Evolutionary conservation across 2,329 filamentous ascomycete genomes (phyloP).

Genomic region (Hypoxylon sp.): DNA sequence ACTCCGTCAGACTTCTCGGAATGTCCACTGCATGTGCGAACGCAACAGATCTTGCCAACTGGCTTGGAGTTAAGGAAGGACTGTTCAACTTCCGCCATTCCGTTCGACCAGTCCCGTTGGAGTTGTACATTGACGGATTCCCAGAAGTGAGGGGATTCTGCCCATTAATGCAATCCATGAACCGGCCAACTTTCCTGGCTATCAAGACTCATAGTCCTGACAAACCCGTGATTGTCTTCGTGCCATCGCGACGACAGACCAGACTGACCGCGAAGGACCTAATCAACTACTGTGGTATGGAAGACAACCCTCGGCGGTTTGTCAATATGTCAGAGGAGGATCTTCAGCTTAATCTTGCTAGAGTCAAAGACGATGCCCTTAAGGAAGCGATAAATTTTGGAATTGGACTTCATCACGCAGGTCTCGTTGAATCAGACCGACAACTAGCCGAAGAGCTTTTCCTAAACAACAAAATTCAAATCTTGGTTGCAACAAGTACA

Average conservation of each 20-base stretch:
- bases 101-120: slow-evolving; percentile 93
- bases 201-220: slow-evolving; percentile 97
- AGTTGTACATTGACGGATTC: slow-evolving; percentile 98
- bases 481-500: slow-evolving; percentile 94
- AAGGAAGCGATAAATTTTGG: slow-evolving; percentile 97
- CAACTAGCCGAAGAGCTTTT: slow-evolving; percentile 95
- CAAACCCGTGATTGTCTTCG: slow-evolving; percentile 98
- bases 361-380: slow-evolving; percentile 93
- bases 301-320: slow-evolving; percentile 95
- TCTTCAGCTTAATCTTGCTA: slow-evolving; percentile 85
- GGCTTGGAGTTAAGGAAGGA: slow-evolving; percentile 95
- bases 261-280: slow-evolving; percentile 94
- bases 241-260: slow-evolving; percentile 94
- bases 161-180: slow-evolving; percentile 99
- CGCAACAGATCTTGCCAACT: slow-evolving; percentile 92
- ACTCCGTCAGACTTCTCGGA: slow-evolving; percentile 89
- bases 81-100: slow-evolving; percentile 98
- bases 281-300: slow-evolving; percentile 98
- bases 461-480: slow-evolving; percentile 97
- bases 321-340: slow-evolving; percentile 96
- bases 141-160: slow-evolving; percentile 96
- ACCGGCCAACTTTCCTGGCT: slow-evolving; percentile 93
- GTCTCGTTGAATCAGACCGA: slow-evolving; percentile 93
- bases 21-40: slow-evolving; percentile 99
- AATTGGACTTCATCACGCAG: slow-evolving; percentile 96